These are phyloP conservation scores for Cercospora sp. DNA, from an alignment of 2,329 filamentous ascomycete genomes.

Conservation along the genomic window DNA sequence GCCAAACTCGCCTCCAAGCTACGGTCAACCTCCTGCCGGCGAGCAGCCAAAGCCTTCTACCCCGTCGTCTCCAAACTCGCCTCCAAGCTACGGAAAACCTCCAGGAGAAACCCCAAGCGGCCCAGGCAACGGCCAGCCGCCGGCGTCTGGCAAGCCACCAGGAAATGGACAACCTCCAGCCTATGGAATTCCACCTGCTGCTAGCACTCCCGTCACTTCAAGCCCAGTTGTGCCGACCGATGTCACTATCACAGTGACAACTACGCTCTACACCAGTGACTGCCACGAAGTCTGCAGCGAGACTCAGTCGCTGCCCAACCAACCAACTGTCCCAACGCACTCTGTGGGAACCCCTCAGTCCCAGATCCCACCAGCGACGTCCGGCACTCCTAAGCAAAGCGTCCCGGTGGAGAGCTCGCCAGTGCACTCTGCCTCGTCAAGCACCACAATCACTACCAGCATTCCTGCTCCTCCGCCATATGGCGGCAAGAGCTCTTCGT, in stretches of 20 bases:
- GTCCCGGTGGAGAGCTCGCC: neutral
- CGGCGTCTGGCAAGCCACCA: neutral
- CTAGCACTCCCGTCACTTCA: neutral
- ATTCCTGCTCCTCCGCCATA: neutral
- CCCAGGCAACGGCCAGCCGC: neutral
- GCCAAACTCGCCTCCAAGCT: too few relatives aligned
- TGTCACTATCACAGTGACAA: conserved; percentile 13
- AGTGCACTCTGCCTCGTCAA: neutral
- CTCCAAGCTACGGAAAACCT: neutral
- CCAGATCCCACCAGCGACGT: neutral
- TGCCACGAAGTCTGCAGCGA: neutral
- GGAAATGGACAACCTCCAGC: neutral
- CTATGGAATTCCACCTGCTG: neutral
- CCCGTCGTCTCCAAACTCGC: neutral
- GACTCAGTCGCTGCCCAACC: neutral
- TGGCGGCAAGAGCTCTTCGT: too few relatives aligned
- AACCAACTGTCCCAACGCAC: neutral
- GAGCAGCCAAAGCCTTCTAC: neutral
- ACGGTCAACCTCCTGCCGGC: too few relatives aligned
- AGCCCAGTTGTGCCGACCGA: conserved; percentile 4
- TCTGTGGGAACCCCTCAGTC: neutral
- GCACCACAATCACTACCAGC: neutral
- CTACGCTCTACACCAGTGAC: neutral
- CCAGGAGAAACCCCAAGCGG: neutral
- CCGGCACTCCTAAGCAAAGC: neutral